These are phyloP conservation scores for Cutaneotrichosporon curvatum DNA, from an alignment of 1,284 basidiomycete genomes.

Conservation along the genomic window DNA sequence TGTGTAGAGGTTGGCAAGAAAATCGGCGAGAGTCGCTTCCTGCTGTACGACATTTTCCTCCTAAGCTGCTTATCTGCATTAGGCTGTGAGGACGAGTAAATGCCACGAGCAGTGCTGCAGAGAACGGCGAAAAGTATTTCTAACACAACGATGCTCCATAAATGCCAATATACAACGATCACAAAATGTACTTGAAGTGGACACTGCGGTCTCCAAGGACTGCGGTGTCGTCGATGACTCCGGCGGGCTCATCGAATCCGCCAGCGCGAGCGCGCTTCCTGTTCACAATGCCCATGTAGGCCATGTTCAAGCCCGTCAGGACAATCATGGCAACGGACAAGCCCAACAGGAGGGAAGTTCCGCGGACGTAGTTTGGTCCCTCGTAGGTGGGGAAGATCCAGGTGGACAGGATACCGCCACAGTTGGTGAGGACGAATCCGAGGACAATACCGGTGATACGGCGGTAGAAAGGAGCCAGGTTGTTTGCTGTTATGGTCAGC, in stretches of 20 bases:
- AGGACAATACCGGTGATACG: slow-evolving; percentile 55
- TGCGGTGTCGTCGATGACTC: slow-evolving; percentile 1
- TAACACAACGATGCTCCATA: no score
- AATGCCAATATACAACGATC: background rate
- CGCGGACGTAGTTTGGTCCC: slow-evolving; percentile 47
- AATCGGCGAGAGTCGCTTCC: no score
- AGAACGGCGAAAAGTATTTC: no score
- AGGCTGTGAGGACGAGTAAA: no score
- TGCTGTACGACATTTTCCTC: no score
- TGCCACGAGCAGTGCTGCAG: no score
- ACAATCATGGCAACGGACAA: slow-evolving; percentile 15
- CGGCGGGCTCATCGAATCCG: background rate
- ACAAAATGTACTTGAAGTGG: slow-evolving; percentile 17
- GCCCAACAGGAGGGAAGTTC: slow-evolving; percentile 33
- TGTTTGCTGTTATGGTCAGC: slow-evolving; percentile 48
- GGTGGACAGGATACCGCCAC: slow-evolving; percentile 55
- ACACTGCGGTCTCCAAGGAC: slow-evolving; percentile 13
- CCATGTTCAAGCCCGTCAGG: slow-evolving; percentile 19
- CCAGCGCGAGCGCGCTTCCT: slow-evolving; percentile 2
- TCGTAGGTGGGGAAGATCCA: slow-evolving; percentile 53
- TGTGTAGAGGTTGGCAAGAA: no score
- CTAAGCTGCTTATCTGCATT: no score
- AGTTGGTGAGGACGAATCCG: slow-evolving; percentile 54
- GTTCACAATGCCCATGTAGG: slow-evolving; percentile 21
- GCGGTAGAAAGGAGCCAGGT: slow-evolving; percentile 54